phyloP scores from a whole-genome alignment of 2,329 filamentous ascomycete species.

The Xylariaceae sp. region DNA sequence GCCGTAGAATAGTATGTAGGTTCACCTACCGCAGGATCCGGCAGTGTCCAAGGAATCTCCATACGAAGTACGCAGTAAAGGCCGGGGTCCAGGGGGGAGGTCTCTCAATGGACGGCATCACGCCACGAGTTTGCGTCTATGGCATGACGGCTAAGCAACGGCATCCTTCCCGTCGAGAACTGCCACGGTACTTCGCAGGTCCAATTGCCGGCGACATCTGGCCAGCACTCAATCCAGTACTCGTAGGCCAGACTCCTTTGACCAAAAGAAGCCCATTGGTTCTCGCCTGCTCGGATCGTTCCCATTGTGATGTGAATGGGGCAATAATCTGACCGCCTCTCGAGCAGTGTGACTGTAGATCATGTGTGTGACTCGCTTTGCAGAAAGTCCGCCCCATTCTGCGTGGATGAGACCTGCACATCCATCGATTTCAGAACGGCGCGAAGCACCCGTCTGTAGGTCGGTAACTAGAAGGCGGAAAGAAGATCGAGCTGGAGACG shows the following conservation, averaged over 20 bases:
- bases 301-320: background rate
- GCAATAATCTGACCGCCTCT: slow-evolving; percentile 15
- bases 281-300: slow-evolving; percentile 27
- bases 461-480: background rate
- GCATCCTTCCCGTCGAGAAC: slow-evolving; percentile 23
- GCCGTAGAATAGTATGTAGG: slow-evolving; percentile 20
- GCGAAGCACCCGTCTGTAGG: background rate
- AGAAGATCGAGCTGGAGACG: background rate
- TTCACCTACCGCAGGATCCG: slow-evolving; percentile 33
- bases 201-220: slow-evolving; percentile 37
- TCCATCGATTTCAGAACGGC: slow-evolving; percentile 7
- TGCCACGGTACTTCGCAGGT: slow-evolving; percentile 35
- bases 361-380: slow-evolving; percentile 20
- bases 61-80: slow-evolving; percentile 22
- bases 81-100: slow-evolving; percentile 37
- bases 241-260: slow-evolving; percentile 35
- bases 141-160: slow-evolving; percentile 21
- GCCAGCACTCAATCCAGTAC: slow-evolving; percentile 32
- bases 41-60: slow-evolving; percentile 34
- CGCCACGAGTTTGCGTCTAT: slow-evolving; percentile 36
- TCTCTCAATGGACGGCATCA: slow-evolving; percentile 36
- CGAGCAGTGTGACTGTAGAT: slow-evolving; percentile 19
- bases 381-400: slow-evolving; percentile 14
- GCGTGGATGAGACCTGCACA: slow-evolving; percentile 11
- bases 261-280: slow-evolving; percentile 34